Evolutionary conservation across 2,329 filamentous ascomycete species (phyloP).

Genomic region (Fusarium nelsonii): DNA sequence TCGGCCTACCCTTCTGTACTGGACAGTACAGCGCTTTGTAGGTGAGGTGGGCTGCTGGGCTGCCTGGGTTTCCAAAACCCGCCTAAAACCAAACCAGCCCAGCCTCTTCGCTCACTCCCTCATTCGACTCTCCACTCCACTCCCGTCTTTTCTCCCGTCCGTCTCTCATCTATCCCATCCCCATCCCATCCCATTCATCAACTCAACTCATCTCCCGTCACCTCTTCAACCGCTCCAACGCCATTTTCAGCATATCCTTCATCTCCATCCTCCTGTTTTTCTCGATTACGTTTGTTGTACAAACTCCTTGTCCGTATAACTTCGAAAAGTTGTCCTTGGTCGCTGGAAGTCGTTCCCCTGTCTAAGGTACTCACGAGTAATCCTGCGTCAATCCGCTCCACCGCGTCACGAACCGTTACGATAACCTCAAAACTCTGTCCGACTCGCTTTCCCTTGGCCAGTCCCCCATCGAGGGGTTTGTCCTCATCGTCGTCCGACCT

Average conservation of each 20-base stretch:
- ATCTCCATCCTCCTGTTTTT: constrained; percentile 34
- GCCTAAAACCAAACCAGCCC: constrained; percentile 45
- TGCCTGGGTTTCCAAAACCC: constrained; percentile 41
- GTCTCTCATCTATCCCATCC: not conserved
- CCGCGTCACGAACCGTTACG: constrained; percentile 45
- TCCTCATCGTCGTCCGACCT: constrained; percentile 30
- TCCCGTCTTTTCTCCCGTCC: constrained; percentile 39
- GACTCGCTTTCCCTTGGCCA: constrained; percentile 39
- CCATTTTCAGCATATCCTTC: constrained; percentile 36
- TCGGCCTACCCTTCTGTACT: constrained; percentile 37
- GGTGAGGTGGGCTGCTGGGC: constrained; percentile 16
- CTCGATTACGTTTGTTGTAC: constrained; percentile 29
- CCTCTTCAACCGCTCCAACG: constrained; percentile 34
- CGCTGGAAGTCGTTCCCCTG: constrained; percentile 25
- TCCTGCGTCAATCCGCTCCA: constrained; percentile 42
- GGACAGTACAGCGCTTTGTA: not conserved
- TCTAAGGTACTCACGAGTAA: constrained; percentile 30
- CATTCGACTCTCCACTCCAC: constrained; percentile 32
- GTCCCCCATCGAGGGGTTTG: constrained; percentile 45
- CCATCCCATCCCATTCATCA: constrained; percentile 5
- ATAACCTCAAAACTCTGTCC: constrained; percentile 41
- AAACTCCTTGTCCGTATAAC: constrained; percentile 27
- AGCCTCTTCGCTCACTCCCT: constrained; percentile 37
- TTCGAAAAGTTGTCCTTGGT: constrained; percentile 24
- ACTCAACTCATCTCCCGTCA: constrained; percentile 27